Conservation (phyloP, 139 green algal species). For the Chlamydomonas sp. region DNA sequence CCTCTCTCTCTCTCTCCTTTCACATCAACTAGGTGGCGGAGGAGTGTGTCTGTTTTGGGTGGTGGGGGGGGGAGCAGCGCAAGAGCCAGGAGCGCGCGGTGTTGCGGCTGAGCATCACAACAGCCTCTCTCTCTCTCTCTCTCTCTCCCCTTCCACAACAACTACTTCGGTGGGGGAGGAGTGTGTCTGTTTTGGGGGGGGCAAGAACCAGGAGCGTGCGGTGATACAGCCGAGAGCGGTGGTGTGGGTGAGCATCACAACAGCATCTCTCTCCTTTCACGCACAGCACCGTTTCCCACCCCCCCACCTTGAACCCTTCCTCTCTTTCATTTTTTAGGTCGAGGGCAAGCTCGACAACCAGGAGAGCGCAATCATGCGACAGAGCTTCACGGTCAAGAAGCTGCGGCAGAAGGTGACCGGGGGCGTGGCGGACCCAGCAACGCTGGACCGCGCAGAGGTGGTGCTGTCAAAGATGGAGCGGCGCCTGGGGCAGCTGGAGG, state of each 20-base stretch:
- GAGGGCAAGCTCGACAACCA: slow-evolving; percentile 9
- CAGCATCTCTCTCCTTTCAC: slow-evolving; percentile 1
- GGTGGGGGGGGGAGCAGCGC: no score
- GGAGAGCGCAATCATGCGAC: not conserved
- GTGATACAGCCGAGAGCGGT: not conserved
- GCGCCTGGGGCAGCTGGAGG: not conserved
- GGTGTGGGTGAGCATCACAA: no score
- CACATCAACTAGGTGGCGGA: no score
- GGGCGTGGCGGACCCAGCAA: not conserved
- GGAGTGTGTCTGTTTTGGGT: no score
- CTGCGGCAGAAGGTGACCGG: not conserved
- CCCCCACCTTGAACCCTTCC: not conserved
- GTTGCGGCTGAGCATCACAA: no score
- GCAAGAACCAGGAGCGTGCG: not conserved
- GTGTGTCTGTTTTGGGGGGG: not conserved
- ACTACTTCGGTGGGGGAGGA: no score
- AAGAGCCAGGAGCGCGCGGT: no score
- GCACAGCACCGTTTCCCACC: not conserved
- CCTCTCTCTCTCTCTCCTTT: not conserved
- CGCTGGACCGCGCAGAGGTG: not conserved
- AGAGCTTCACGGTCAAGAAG: slow-evolving; percentile 12
- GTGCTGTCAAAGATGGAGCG: not conserved
- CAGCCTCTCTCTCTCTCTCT: not conserved
- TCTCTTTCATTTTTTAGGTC: not conserved
- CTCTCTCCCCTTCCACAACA: no score